Base-by-base conservation (phyloP, 306 rosid genomes). In the Castanea sativa region DNA sequence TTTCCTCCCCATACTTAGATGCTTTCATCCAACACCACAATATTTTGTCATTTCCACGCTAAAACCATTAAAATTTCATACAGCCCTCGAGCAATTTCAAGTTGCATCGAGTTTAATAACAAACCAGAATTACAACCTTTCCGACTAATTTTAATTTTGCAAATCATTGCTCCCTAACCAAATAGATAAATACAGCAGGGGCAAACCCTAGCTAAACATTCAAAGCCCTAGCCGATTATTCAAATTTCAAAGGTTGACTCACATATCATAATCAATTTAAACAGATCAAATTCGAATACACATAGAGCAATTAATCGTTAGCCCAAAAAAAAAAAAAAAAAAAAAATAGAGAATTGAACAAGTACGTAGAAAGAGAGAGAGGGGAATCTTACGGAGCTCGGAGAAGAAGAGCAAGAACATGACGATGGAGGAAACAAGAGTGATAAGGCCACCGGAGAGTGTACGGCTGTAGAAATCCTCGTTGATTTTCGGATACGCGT, bases 401-500 rank as follows among this genome's bases (percentile, higher is more conserved):
- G 99, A 96, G 80, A 96, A 52, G 91, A 96, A 93, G 80, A 96
- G 97, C 86, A 96, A 69, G 71, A 91, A 63, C 99, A 96, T 96
- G 77, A 96, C 81, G 56, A 93, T 33, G 79, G 99, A 90, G 82
- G 99, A 96, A 51, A 88, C 92, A 41, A 96, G 80, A 16, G 99
- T 96, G 77, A 96, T 93, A 64, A 96, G 86, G 75, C 99, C 99
- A 12, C 99, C 99, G 61, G 98, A 96, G 76, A 96, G 98, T 6
- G 99, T 93, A 25, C 99, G 96, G 85, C 94, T 90, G 81, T 93
- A 96, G 89, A 96, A 96, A 81, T 96, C 99, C 69, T 96, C 98
- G 65, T 96, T 96, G 81, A 96, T 91, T 89, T 96, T 96, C 23
- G 99, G 99, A 75, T 96, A 91, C 2, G 98, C 99, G 23, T 96